These are phyloP conservation scores for Malbranchea zuffiana DNA, from an alignment of 2,329 filamentous ascomycete species.

Conservation along the genomic window DNA sequence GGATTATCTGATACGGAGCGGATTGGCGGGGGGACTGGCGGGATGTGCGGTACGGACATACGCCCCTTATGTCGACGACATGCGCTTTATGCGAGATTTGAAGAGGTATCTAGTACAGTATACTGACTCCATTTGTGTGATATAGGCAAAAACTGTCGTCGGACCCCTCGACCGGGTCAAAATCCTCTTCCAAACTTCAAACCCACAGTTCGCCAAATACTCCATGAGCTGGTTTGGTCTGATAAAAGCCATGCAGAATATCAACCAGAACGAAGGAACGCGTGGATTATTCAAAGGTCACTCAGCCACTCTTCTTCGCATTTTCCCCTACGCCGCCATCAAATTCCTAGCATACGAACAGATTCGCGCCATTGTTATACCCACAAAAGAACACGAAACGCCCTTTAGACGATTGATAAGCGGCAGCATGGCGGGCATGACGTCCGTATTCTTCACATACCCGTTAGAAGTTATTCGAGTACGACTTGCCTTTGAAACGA, in stretches of 20 bases:
- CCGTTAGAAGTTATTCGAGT: conserved; percentile 88
- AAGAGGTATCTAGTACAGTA: not conserved
- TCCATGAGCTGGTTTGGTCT: conserved; percentile 80
- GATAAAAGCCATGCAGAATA: conserved; percentile 69
- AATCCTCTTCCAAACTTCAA: conserved; percentile 94
- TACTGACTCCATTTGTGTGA: conserved; percentile 11
- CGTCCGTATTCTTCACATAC: conserved; percentile 92
- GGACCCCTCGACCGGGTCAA: conserved; percentile 95
- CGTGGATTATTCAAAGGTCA: conserved; percentile 82
- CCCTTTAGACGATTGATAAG: conserved; percentile 52
- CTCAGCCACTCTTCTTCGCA: conserved; percentile 82
- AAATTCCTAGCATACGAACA: conserved; percentile 98
- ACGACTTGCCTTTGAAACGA: conserved; percentile 88
- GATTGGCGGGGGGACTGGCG: conserved; percentile 76
- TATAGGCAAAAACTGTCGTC: conserved; percentile 84
- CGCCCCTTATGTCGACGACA: not conserved
- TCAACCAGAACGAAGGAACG: conserved; percentile 63
- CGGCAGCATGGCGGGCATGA: conserved; percentile 53
- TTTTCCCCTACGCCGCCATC: conserved; percentile 95
- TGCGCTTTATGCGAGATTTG: conserved; percentile 2
- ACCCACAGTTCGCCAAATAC: conserved; percentile 89
- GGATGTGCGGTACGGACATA: conserved; percentile 70
- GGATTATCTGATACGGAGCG: conserved; percentile 75
- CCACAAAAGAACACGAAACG: conserved; percentile 62
- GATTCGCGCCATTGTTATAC: conserved; percentile 70